Percentiles rank a stretch among this genome's conserved stretches.
Evolutionary conservation across 2,329 filamentous ascomycete genomes (phyloP).

Genomic region (Arthrobotrys pseudoclavata): DNA sequence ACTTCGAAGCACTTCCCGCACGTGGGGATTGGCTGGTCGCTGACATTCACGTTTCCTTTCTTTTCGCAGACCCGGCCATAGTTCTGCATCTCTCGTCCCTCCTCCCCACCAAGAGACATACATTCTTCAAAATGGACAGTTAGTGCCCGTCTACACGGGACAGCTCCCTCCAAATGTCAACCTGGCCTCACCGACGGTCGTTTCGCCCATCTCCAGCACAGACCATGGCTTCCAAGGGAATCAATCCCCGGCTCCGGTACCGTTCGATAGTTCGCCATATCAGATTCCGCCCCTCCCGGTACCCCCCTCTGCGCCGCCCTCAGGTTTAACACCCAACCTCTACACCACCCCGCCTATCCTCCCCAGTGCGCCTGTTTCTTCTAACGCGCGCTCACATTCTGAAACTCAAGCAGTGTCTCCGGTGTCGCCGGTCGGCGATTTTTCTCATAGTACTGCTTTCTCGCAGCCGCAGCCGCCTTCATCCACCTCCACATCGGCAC

Average conservation of each 20-base stretch:
- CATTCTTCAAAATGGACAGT: conserved; percentile 50
- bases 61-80: conserved; percentile 10
- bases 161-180: conserved; percentile 32
- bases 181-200: conserved; percentile 15
- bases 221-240: conserved; percentile 13
- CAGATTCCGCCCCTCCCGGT: conserved; percentile 48
- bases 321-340: conserved; percentile 26
- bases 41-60: neutral
- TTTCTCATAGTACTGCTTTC: conserved; percentile 23
- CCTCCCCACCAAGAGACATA: conserved; percentile 40
- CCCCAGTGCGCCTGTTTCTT: conserved; percentile 10
- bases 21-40: neutral
- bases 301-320: conserved; percentile 46
- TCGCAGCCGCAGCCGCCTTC: conserved; percentile 17
- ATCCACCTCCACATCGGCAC: neutral
- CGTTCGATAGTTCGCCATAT: conserved; percentile 37
- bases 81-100: conserved; percentile 36
- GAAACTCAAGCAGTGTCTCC: conserved; percentile 35
- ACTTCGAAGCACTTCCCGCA: neutral
- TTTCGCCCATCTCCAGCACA: conserved; percentile 19
- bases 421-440: conserved; percentile 39
- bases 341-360: conserved; percentile 13
- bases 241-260: conserved; percentile 33
- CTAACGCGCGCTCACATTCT: conserved; percentile 11
- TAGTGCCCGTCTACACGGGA: conserved; percentile 48